These are phyloP conservation scores for Kluyveromyces aestuarii DNA, from an alignment of 805 yeast genomes.

Conservation along the genomic window DNA sequence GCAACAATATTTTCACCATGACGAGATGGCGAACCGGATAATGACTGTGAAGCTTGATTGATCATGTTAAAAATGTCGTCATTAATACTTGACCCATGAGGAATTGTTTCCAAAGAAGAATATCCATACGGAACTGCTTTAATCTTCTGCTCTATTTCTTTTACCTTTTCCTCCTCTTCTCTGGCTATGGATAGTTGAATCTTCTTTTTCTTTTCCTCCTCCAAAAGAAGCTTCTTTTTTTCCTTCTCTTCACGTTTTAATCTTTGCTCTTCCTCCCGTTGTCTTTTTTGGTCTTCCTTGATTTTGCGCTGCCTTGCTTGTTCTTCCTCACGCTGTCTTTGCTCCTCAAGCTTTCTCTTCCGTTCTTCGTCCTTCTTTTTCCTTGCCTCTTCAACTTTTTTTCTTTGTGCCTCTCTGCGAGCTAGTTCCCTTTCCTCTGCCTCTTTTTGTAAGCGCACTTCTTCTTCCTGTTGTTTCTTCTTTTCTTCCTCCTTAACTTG, in stretches of 20 bases:
- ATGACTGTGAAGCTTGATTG: conserved; percentile 20
- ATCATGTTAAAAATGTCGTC: conserved; percentile 22
- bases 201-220: conserved; percentile 24
- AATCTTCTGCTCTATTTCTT: conserved; percentile 19
- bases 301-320: conserved; percentile 31
- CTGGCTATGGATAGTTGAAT: conserved; percentile 23
- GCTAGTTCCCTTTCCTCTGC: conserved; percentile 35
- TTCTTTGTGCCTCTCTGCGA: conserved; percentile 31
- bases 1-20: conserved; percentile 10
- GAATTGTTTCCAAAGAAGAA: neutral
- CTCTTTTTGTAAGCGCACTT: conserved; percentile 37
- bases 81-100: conserved; percentile 7
- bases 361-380: conserved; percentile 33
- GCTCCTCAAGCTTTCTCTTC: conserved; percentile 32
- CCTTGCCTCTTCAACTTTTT: conserved; percentile 33
- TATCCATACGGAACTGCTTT: conserved; percentile 11
- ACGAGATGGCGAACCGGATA: conserved; percentile 14
- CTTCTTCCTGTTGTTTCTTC: conserved; percentile 45
- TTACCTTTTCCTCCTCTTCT: conserved; percentile 17
- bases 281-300: conserved; percentile 33
- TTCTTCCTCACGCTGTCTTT: conserved; percentile 33
- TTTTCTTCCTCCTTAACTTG: conserved; percentile 55
- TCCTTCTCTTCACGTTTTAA: conserved; percentile 23
- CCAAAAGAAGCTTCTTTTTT: conserved; percentile 22
- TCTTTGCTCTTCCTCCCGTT: conserved; percentile 31